Base-by-base conservation (phyloP, 768 basidiomycete species). In the Russula brevipes region DNA sequence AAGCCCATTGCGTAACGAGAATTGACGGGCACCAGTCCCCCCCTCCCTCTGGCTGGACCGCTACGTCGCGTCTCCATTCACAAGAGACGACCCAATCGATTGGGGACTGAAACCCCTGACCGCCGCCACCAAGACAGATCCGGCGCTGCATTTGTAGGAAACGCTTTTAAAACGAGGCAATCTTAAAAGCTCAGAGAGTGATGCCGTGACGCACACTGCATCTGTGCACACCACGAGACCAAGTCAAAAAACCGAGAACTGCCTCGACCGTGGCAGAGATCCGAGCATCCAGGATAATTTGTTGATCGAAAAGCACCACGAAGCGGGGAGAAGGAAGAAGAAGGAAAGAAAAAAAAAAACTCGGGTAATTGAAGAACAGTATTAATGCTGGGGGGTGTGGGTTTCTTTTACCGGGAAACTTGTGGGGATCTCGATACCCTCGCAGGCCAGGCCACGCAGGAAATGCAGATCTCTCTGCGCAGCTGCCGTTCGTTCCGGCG, bases 221-320 rank as follows among this genome's bases (percentile, higher is more conserved):
- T 44, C 46, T 31, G 57, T 41, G 38, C 33, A 57, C 33, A 42
- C 45, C 54, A 42, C 19, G 47, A 47, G 51, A 63, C n/a, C n/a
- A 24, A 33, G 42, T 6, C 30, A 58, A 35, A 60, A 46, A 7
- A 36, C 8, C 30, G 2, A 54, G 57, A 44, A 54, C 53, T 30
- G 46, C 31, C 46, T 46, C 5, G 35, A 45, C 19, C 19, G 57
- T 47, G 57, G 30, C 41, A 11, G 31, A 16, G 57, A 59, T 64
- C 63, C 63, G 63, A 59, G 39, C 31, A 49, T 14, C 46, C 31
- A 59, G 63, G 63, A 60, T 30, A 5, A 59, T 59, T 64, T 42
- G 63, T 49, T 47, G 41, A 31, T 24, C 9, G 12, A 53, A 24
- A 46, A 30, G 35, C 50, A 16, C 51, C 33, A 35, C n/a, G 52